Evolutionary conservation across 164 flowering plant species (phyloP).

Genomic region (Tetrastigma voinierianum): DNA sequence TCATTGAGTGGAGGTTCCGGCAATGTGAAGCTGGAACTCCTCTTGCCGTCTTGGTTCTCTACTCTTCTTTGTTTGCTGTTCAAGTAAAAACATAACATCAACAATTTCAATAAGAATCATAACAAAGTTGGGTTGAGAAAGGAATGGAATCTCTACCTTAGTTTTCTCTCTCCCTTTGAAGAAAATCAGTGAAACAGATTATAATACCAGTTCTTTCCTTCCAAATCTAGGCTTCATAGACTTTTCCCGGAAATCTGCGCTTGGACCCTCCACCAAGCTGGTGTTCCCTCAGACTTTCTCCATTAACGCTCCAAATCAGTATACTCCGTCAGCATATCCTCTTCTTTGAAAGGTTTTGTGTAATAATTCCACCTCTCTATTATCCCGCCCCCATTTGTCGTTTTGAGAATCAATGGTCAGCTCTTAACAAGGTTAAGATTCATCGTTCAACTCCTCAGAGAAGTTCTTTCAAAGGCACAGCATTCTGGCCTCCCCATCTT

Average conservation of each 20-base stretch:
- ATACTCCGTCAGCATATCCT: constrained; percentile 35
- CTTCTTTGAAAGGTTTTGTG: constrained; percentile 57
- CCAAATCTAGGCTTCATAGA: constrained; percentile 69
- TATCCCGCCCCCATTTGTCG: too few species aligned
- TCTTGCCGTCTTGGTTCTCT: constrained; percentile 76
- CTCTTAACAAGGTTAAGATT: constrained; percentile 59
- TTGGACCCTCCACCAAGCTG: constrained; percentile 62
- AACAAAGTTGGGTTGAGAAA: too few species aligned
- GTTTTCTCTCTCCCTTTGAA: constrained; percentile 67
- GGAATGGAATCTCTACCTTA: constrained; percentile 44
- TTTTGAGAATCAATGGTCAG: constrained; percentile 52
- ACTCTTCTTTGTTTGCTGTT: constrained; percentile 54
- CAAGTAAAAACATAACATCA: not conserved
- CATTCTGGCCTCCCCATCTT: constrained; percentile 64
- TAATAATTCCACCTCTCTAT: constrained; percentile 51
- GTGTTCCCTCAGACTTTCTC: constrained; percentile 61
- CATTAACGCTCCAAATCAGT: constrained; percentile 34
- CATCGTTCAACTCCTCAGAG: constrained; percentile 41
- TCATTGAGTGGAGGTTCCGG: constrained; percentile 61
- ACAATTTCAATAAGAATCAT: not conserved
- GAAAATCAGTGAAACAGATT: constrained; percentile 52
- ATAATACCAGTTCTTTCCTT: constrained; percentile 70
- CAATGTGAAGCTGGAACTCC: constrained; percentile 48
- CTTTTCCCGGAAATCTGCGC: too few species aligned
- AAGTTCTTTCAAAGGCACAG: constrained; percentile 50